Conservation (phyloP, 139 green algal species). For the Chlorella sp. region DNA sequence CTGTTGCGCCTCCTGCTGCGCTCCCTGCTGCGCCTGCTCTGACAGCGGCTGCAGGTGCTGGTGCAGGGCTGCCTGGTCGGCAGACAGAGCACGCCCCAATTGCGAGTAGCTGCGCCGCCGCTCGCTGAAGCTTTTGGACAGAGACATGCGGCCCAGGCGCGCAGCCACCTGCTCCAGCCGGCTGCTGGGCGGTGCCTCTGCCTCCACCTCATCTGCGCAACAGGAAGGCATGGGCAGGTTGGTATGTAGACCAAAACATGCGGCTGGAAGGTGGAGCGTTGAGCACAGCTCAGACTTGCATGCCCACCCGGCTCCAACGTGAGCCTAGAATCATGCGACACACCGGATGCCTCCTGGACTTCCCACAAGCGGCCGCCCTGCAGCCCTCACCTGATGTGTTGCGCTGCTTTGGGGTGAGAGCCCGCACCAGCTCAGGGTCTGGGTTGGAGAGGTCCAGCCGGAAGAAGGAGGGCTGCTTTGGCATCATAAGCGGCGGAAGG, state of each 20-base stretch:
- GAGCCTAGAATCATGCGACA: background rate
- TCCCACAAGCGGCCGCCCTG: background rate
- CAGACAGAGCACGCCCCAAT: background rate
- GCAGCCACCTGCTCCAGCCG: constrained; percentile 31
- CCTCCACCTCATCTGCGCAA: background rate
- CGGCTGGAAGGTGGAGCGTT: background rate
- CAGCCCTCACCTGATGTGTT: background rate
- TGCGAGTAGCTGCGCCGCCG: constrained; percentile 15
- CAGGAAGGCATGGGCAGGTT: background rate
- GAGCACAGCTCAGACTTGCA: background rate
- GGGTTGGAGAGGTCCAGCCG: constrained; percentile 27
- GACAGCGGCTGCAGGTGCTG: background rate
- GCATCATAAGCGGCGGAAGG: background rate
- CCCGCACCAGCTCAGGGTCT: constrained; percentile 11
- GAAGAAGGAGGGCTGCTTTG: background rate
- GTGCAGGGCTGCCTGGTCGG: constrained; percentile 1
- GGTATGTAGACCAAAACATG: background rate
- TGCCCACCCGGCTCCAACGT: background rate
- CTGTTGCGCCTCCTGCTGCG: background rate
- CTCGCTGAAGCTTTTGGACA: constrained; percentile 26
- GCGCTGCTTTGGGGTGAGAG: background rate
- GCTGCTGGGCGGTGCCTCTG: background rate
- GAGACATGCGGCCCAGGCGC: constrained; percentile 10
- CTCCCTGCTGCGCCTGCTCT: background rate
- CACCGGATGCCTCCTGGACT: background rate